These are phyloP conservation scores for Xanthoconium stramineum DNA, from an alignment of 768 basidiomycete genomes.

Conservation along the genomic window DNA sequence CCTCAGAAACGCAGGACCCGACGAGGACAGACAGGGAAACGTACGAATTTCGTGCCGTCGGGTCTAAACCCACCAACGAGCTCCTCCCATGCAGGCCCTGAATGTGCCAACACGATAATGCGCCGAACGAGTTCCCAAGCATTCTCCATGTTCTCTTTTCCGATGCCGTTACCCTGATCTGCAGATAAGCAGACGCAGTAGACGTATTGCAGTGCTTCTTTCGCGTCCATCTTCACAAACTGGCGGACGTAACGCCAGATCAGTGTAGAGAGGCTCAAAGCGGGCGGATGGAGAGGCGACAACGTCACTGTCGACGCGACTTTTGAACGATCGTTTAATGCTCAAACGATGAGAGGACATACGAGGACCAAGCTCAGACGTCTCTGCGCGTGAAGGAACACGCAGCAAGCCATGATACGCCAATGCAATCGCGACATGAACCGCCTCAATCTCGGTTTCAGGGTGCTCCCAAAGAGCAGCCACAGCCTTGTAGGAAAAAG, in stretches of 20 bases:
- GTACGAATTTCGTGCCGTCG: conserved; percentile 86
- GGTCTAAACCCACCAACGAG: conserved; percentile 89
- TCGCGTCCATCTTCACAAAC: conserved; percentile 90
- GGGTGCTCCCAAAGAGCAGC: conserved; percentile 86
- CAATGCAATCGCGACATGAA: conserved; percentile 89
- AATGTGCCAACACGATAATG: conserved; percentile 75
- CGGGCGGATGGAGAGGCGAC: conserved; percentile 64
- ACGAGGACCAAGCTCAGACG: conserved; percentile 83
- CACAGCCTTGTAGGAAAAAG: conserved; percentile 58
- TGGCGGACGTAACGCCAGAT: conserved; percentile 92
- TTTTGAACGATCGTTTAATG: neutral
- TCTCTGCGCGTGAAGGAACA: conserved; percentile 76
- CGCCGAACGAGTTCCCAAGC: conserved; percentile 79
- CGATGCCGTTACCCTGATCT: conserved; percentile 66
- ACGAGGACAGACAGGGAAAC: conserved; percentile 28
- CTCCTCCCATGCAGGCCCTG: conserved; percentile 84
- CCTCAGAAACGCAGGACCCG: neutral
- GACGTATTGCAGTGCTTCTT: conserved; percentile 92
- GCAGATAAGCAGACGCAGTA: conserved; percentile 78
- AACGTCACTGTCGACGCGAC: conserved; percentile 53
- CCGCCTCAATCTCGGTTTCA: conserved; percentile 87
- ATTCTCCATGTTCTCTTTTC: conserved; percentile 80
- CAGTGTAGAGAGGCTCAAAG: conserved; percentile 77
- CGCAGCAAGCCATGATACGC: conserved; percentile 91
- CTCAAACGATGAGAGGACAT: conserved; percentile 29